phyloP scores from a whole-genome alignment of 352 stramenopile species.

The Blastocystis sp. region DNA sequence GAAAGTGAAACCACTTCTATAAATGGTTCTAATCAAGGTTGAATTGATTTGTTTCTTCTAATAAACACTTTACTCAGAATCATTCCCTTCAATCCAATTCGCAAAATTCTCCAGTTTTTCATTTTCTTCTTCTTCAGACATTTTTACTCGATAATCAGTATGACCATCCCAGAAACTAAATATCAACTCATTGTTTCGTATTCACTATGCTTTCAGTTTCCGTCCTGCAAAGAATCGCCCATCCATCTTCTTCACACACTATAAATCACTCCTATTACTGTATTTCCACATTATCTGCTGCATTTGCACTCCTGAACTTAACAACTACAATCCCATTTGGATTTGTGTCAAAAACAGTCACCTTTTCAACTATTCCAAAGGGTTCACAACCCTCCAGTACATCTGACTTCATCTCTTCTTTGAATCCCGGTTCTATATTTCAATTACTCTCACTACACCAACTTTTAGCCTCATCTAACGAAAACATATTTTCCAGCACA shows the following conservation, averaged over 20 bases:
- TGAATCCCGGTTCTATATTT: constrained; percentile 41
- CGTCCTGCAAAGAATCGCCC: constrained; percentile 59
- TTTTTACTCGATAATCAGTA: constrained; percentile 53
- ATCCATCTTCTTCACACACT: constrained; percentile 63
- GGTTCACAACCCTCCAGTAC: constrained; percentile 29
- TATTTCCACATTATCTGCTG: constrained; percentile 26
- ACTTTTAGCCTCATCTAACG: constrained; percentile 26
- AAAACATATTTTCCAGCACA: constrained; percentile 67
- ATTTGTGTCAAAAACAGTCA: constrained; percentile 61
- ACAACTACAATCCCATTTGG: constrained; percentile 61
- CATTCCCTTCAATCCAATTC: constrained; percentile 53
- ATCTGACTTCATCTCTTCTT: constrained; percentile 28
- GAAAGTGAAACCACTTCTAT: background rate
- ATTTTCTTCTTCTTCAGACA: constrained; percentile 65
- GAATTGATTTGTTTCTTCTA: constrained; percentile 6
- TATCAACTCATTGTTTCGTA: background rate
- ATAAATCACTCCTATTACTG: background rate
- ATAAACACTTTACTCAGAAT: constrained; percentile 24
- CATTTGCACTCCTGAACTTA: constrained; percentile 32
- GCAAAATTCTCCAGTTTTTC: constrained; percentile 61
- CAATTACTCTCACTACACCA: background rate
- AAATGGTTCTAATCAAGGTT: background rate
- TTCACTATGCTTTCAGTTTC: constrained; percentile 51
- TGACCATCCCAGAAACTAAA: constrained; percentile 65
- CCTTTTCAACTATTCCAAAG: constrained; percentile 44